Base-by-base conservation (phyloP, 1,284 basidiomycete species). In the Pterulicium gracile region DNA sequence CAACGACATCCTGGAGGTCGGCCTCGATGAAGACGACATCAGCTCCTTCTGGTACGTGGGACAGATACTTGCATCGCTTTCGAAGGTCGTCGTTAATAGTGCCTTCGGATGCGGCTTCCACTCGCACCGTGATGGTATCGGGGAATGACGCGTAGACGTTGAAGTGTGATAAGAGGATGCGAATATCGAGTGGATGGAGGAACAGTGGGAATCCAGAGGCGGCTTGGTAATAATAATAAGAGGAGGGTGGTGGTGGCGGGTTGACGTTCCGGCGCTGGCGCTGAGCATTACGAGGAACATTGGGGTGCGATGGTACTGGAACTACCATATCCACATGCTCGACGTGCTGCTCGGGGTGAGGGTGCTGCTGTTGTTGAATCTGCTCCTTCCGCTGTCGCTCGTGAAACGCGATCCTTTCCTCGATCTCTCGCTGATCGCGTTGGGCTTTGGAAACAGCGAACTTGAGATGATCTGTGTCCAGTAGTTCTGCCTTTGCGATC, bases 1-100 rank as follows among this genome's bases (percentile, higher is more conserved):
- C 82, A 17, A 95, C 87, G 19, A 94, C 83, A 5, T 67, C 69
- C 47, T 74, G 68, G 5, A 97, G 68, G 59, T 97, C 85, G 2
- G 91, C 81, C 64, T 98, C 94, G 49, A 98, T 72, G 61, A 98
- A 98, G 12, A 94, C 85, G 36, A 98, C 89, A 59, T 98, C 93
- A 13, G 89, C 83, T 42, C 91, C 86, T 53, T 91, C 84, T 0
- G 95, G 90, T 52, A 98, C 72, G 61, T 98, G 94, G 2, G 79
- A 79, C 47, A 98, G 83, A 65, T 98, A 98, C 62, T 95, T 97
- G 72, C 90, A 97, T 40, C 93, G 81, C 61, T 90, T 87, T 42
- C 93, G 81, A 18, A 98, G 71, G 50, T 97, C 91, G 49, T 94
- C 93, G 59, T 94, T 88, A 48, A 95, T 81, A 0, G 83, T 81